Evolutionary conservation across 805 yeast genomes (phyloP).

Genomic region (Candida argentea): DNA sequence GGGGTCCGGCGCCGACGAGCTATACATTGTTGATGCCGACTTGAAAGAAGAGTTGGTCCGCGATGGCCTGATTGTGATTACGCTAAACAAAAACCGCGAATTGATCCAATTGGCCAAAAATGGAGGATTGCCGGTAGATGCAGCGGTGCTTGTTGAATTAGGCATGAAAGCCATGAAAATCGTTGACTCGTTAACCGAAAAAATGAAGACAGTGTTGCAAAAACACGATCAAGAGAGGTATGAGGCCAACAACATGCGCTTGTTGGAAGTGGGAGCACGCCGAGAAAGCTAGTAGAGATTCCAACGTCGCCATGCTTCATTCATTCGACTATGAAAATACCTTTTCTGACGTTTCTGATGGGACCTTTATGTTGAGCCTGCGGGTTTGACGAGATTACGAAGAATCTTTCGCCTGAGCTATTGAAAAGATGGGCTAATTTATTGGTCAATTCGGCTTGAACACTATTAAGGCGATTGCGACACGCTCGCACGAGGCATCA

Average conservation of each 20-base stretch:
- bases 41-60: conserved; percentile 66
- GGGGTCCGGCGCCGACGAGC: conserved; percentile 51
- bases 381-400: too few relatives aligned
- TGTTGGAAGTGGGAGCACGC: conserved; percentile 28
- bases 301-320: too few relatives aligned
- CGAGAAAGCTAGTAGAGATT: conserved; percentile 9
- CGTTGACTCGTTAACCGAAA: conserved; percentile 55
- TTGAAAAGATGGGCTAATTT: too few relatives aligned
- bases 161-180: conserved; percentile 53
- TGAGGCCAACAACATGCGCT: conserved; percentile 16
- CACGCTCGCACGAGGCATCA: too few relatives aligned
- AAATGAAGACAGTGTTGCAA: conserved; percentile 46
- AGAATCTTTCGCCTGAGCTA: too few relatives aligned
- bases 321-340: too few relatives aligned
- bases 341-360: too few relatives aligned
- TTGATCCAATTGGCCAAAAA: conserved; percentile 83
- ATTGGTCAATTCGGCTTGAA: too few relatives aligned
- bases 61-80: conserved; percentile 73
- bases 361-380: too few relatives aligned
- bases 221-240: conserved; percentile 44
- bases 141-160: conserved; percentile 56
- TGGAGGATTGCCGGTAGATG: conserved; percentile 83
- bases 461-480: too few relatives aligned
- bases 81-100: conserved; percentile 84
- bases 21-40: conserved; percentile 66